These are phyloP conservation scores for Chytriomyces sp. DNA, from an alignment of 192 early-diverging fungal species.

Conservation along the genomic window DNA sequence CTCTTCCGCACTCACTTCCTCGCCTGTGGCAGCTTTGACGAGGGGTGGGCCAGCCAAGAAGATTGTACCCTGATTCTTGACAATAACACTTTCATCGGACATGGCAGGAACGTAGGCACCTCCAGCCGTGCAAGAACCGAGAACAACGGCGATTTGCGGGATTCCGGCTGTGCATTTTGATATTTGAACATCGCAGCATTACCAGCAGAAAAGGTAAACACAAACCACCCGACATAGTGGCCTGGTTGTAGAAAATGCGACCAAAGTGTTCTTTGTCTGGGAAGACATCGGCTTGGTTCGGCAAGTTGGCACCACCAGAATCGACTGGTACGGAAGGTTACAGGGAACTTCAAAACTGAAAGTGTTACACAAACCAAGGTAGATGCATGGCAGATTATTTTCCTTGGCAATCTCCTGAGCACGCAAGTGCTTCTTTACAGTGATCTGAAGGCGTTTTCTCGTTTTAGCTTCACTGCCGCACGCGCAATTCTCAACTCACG, in stretches of 20 bases:
- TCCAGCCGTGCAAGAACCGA: constrained; percentile 96
- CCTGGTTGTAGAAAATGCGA: constrained; percentile 96
- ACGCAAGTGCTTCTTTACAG: constrained; percentile 95
- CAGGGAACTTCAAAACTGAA: not conserved
- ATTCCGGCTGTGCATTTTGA: constrained; percentile 60
- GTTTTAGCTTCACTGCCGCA: not conserved
- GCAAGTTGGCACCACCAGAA: constrained; percentile 91
- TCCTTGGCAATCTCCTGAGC: constrained; percentile 96
- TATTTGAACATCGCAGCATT: not conserved
- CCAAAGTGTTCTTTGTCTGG: constrained; percentile 88
- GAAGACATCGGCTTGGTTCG: constrained; percentile 88
- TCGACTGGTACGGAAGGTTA: constrained; percentile 60
- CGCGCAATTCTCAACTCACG: constrained; percentile 30
- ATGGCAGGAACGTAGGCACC: constrained; percentile 97
- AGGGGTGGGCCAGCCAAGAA: constrained; percentile 95
- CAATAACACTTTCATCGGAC: constrained; percentile 98
- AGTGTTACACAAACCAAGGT: constrained; percentile 50
- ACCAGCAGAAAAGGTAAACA: not conserved
- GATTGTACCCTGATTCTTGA: constrained; percentile 92
- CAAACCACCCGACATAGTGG: constrained; percentile 52
- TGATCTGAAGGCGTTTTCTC: constrained; percentile 29
- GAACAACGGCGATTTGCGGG: constrained; percentile 95
- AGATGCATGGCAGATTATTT: constrained; percentile 93
- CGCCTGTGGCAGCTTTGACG: constrained; percentile 95
- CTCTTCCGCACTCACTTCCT: constrained; percentile 89